phyloP scores from a whole-genome alignment of 148 eudicot species.

The Silene conica region DNA sequence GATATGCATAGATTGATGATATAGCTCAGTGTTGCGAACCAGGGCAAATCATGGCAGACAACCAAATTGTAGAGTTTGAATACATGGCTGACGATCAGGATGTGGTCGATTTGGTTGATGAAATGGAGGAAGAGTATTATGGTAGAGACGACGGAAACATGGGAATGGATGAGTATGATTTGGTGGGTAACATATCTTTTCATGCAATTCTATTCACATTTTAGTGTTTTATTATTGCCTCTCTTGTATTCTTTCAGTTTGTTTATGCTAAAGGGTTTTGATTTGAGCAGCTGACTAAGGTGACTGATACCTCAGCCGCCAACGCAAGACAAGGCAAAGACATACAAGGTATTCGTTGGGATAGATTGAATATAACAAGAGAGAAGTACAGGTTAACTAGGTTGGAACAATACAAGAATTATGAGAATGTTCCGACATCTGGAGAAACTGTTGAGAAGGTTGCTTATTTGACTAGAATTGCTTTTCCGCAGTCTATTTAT shows the following conservation, averaged over 20 bases:
- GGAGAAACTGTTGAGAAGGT: conserved; percentile 72
- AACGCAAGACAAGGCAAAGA: conserved; percentile 85
- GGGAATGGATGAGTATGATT: conserved; percentile 58
- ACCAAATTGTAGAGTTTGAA: conserved; percentile 33
- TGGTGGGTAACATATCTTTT: conserved; percentile 36
- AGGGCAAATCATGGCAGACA: conserved; percentile 38
- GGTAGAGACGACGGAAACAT: conserved; percentile 30
- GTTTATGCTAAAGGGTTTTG: background rate
- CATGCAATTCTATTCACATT: background rate
- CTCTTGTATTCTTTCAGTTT: background rate
- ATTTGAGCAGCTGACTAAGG: conserved; percentile 55
- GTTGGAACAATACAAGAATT: conserved; percentile 75
- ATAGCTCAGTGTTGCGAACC: background rate
- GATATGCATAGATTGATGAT: background rate
- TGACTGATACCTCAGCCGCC: conserved; percentile 81
- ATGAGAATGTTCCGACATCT: conserved; percentile 64
- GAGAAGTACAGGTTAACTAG: conserved; percentile 67
- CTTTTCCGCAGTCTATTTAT: background rate
- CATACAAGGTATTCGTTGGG: conserved; percentile 93
- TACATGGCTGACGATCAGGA: conserved; percentile 58
- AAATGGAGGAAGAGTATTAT: conserved; percentile 41
- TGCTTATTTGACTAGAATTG: conserved; percentile 2
- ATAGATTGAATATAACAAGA: conserved; percentile 65
- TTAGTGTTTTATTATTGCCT: background rate
- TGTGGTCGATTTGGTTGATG: conserved; percentile 46